Evolutionary conservation across 805 yeast genomes (phyloP), one percentile per base, ranked within the genome.

Genomic region (Zygosaccharomyces siamensis): DNA sequence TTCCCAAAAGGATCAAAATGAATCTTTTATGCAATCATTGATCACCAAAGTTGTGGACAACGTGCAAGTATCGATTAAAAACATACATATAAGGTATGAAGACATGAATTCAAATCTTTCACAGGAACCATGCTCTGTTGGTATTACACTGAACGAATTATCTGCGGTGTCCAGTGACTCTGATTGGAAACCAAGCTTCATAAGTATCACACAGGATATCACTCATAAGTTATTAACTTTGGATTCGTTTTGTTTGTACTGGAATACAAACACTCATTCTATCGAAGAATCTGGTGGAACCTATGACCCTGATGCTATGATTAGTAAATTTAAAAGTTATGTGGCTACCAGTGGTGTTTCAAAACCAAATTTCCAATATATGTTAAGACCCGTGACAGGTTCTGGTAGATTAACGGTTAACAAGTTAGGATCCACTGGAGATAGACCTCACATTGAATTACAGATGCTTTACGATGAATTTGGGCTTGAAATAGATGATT

Each of bases 21-120:
- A 89, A 64, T 76, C 89, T 35, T 93, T 93, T 66, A 83, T 95
- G 10, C 97, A 89, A 58, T 81, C 89, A 39, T 73, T 93, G 50
- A 76, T 89, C 5, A 86, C 97, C 1, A 95, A 95, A 64, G 84
- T 93, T 54, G 84, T 92, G 21, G 98, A 93, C 66, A 93, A 93
- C 62, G 70, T 95, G 46, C 99, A 93, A 66, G 78, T 93, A 10
- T 86, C 96, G 2, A 87, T 93, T 55, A 87, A 83, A 58, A 89
- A 88, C 62, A 93, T 93, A 54, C 99, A 93, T 66, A 67, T 93
- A 18, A 76, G 99, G 49, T 93, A 90, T 61, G 99, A 95, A 61
- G 99, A 93, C 68, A 76, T 74, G 49, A 71, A 77, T 5, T 72
- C 78, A 37, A 76, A 80, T 4, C 82, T 88, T 55, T 83, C 95